These are phyloP conservation scores for Bombardia bombarda DNA, from an alignment of 495 filamentous ascomycete species.

Conservation along the genomic window DNA sequence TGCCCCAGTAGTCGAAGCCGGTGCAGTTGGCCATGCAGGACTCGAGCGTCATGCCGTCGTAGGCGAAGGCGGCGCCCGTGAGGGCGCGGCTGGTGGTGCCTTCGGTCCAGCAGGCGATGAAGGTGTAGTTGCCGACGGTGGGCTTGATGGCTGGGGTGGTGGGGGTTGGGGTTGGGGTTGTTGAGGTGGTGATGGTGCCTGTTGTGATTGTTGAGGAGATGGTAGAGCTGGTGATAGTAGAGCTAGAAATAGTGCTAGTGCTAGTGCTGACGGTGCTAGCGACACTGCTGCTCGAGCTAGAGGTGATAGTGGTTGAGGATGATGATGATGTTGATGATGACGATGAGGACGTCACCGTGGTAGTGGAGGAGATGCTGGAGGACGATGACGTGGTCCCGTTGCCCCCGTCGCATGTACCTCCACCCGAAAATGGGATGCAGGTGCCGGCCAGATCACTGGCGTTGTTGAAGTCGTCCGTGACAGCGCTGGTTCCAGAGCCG, in stretches of 20 bases:
- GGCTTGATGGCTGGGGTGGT: slow-evolving; percentile 27
- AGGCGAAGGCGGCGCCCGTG: slow-evolving; percentile 26
- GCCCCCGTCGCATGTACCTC: slow-evolving; percentile 16
- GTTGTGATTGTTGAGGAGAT: too few species aligned
- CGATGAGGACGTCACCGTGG: slow-evolving; percentile 11
- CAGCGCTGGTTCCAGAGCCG: slow-evolving; percentile 35
- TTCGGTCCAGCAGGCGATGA: slow-evolving; percentile 42
- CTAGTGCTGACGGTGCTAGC: slow-evolving; percentile 5
- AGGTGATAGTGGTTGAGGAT: too few species aligned
- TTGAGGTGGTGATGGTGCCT: slow-evolving; percentile 11
- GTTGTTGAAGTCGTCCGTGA: slow-evolving; percentile 31
- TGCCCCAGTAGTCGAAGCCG: slow-evolving; percentile 37
- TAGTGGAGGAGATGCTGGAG: slow-evolving; percentile 15
- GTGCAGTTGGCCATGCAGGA: slow-evolving; percentile 38
- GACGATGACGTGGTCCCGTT: slow-evolving; percentile 15
- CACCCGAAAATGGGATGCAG: slow-evolving; percentile 24
- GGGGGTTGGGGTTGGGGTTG: slow-evolving; percentile 22
- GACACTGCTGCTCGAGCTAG: too few species aligned
- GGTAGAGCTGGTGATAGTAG: too few species aligned
- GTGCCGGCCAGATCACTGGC: slow-evolving; percentile 31
- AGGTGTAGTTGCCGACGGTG: slow-evolving; percentile 31
- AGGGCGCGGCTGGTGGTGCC: slow-evolving; percentile 33
- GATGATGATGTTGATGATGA: too few species aligned
- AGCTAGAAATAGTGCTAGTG: slow-evolving; percentile 1
- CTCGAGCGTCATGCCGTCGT: slow-evolving; percentile 44